A percentile compares a stretch with the other conserved stretches of the same genome.
These are phyloP conservation scores for Taxillus chinensis DNA, from an alignment of 164 flowering plant genomes.

Conservation along the genomic window DNA sequence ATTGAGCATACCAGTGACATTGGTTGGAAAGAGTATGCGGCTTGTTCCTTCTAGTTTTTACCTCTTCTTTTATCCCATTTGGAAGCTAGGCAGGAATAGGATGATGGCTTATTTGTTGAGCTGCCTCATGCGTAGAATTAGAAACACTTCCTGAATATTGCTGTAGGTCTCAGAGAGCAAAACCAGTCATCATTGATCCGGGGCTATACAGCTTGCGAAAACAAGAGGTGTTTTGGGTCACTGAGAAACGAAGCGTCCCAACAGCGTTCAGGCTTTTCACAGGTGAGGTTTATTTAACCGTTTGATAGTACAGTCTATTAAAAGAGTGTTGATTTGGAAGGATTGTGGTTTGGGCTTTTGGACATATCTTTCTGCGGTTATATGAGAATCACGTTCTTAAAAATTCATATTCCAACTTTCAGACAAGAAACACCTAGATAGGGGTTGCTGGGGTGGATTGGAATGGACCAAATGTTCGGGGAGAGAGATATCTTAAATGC, in stretches of 20 bases:
- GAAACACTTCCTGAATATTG: neutral
- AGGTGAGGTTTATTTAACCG: slow-evolving; percentile 29
- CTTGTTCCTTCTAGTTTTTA: neutral
- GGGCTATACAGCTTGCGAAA: slow-evolving; percentile 56
- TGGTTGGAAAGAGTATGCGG: slow-evolving; percentile 81
- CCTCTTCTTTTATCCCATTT: neutral
- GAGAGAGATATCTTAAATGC: too few relatives aligned
- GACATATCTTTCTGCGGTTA: too few relatives aligned
- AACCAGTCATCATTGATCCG: slow-evolving; percentile 77
- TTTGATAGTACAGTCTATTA: neutral
- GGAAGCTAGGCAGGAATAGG: neutral
- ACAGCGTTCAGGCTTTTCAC: slow-evolving; percentile 73
- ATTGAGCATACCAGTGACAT: slow-evolving; percentile 88
- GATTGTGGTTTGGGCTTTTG: too few relatives aligned
- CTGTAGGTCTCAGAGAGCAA: slow-evolving; percentile 70
- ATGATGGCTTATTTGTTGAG: neutral
- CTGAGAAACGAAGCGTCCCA: slow-evolving; percentile 57
- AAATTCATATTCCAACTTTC: too few relatives aligned
- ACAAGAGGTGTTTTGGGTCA: slow-evolving; percentile 66
- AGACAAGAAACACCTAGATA: too few relatives aligned
- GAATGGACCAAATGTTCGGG: too few relatives aligned
- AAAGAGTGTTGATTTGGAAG: too few relatives aligned
- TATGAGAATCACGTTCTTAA: too few relatives aligned
- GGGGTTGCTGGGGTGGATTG: too few relatives aligned
- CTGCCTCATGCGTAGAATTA: neutral